A percentile compares a stretch with the other conserved stretches of the same genome.
phyloP scores from a whole-genome alignment of 1,284 basidiomycete genomes.

The Lignosus rhinocerotis region DNA sequence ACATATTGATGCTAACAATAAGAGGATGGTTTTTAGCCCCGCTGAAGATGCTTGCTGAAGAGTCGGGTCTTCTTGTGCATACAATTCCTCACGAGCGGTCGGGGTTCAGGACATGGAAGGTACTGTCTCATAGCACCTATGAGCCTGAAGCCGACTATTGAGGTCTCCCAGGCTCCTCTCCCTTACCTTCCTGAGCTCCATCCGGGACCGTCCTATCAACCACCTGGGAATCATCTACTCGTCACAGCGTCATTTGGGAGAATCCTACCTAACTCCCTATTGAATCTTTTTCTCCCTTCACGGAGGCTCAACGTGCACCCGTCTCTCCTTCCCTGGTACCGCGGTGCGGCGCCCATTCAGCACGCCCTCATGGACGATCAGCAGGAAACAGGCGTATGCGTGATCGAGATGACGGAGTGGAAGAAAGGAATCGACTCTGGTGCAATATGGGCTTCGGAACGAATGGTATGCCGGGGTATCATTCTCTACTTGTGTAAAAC shows the following conservation, averaged over 20 bases:
- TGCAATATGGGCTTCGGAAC: conserved; percentile 50
- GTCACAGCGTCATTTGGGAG: conserved; percentile 94
- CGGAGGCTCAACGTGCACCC: conserved; percentile 92
- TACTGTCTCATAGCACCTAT: conserved; percentile 24
- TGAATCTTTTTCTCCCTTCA: conserved; percentile 62
- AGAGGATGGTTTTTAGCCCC: conserved; percentile 45
- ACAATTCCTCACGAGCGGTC: conserved; percentile 56
- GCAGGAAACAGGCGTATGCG: conserved; percentile 66
- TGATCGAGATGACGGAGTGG: conserved; percentile 62
- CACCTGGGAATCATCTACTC: conserved; percentile 58
- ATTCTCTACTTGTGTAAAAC: background rate
- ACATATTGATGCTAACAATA: no score
- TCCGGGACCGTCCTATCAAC: conserved; percentile 9
- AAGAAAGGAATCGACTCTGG: conserved; percentile 65
- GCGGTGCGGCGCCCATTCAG: conserved; percentile 93
- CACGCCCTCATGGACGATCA: conserved; percentile 73
- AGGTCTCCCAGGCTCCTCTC: conserved; percentile 40
- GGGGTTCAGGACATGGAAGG: conserved; percentile 63
- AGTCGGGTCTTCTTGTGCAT: conserved; percentile 51
- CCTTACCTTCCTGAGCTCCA: conserved; percentile 39
- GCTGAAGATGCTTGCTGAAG: conserved; percentile 52
- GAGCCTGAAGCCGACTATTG: background rate
- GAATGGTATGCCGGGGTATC: conserved; percentile 37
- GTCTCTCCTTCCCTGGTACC: conserved; percentile 84
- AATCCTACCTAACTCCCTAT: conserved; percentile 70